Evolutionary conservation across 208 protist genomes (phyloP).

Genomic region (Leishmania mexicana): DNA sequence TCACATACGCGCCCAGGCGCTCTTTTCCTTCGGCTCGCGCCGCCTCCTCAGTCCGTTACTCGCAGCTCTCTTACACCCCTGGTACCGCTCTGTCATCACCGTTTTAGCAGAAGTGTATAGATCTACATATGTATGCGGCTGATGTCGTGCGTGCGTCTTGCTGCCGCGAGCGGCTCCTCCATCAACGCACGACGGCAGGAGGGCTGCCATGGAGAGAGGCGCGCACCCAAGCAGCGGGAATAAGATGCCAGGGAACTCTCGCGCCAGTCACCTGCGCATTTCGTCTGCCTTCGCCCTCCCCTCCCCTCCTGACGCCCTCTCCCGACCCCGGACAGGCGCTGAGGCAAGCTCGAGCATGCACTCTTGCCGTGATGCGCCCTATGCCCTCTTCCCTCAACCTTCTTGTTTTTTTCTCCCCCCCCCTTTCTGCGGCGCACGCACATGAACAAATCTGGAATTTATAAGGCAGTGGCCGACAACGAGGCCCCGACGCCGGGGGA

Average conservation of each 20-base stretch:
- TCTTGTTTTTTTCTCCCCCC: no score
- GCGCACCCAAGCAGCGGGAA: not conserved
- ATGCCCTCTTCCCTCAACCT: not conserved
- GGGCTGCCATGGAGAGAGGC: not conserved
- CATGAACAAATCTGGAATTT: slow-evolving; percentile 57
- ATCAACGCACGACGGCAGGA: not conserved
- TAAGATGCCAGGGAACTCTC: not conserved
- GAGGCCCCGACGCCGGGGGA: slow-evolving; percentile 49
- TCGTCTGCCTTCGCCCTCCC: no score
- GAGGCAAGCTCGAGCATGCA: not conserved
- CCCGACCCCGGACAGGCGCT: not conserved
- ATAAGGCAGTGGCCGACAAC: slow-evolving; percentile 47
- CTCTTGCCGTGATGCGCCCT: not conserved
- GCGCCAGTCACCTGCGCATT: not conserved
- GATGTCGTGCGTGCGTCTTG: not conserved
- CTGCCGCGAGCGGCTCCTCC: not conserved
- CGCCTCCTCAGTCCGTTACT: not conserved
- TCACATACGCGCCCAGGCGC: not conserved
- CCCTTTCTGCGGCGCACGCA: not conserved
- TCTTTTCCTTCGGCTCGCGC: not conserved
- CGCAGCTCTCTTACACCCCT: not conserved
- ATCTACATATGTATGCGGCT: not conserved
- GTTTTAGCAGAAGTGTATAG: not conserved
- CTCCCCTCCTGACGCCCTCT: no score
- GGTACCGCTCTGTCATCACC: not conserved